A percentile compares a stretch with the other conserved stretches of the same genome.
Evolutionary conservation across 73 alveolate species (phyloP).

Genomic region (Uronychia binucleata): DNA sequence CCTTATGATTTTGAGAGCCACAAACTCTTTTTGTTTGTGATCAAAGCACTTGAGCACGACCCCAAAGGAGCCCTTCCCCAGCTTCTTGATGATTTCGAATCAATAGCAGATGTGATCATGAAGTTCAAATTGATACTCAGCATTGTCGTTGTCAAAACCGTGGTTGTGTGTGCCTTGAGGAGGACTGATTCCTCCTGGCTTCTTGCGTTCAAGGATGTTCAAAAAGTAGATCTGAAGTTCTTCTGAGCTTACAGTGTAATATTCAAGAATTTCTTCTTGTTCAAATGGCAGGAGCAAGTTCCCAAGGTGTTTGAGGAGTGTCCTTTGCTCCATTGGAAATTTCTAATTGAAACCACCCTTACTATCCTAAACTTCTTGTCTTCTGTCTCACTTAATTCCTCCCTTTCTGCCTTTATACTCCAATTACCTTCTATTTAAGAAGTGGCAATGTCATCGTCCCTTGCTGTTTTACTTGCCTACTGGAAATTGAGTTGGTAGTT

Average conservation of each 20-base stretch:
- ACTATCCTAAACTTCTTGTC: too few relatives aligned
- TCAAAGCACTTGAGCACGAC: slow-evolving; percentile 90
- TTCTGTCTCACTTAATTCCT: too few relatives aligned
- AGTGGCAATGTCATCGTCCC: too few relatives aligned
- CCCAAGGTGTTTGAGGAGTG: background rate
- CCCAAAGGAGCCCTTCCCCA: slow-evolving; percentile 96
- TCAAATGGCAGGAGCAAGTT: background rate
- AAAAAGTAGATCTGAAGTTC: background rate
- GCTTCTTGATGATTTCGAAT: slow-evolving; percentile 83
- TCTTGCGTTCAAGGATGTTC: background rate
- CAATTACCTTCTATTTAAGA: too few relatives aligned
- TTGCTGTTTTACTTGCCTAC: too few relatives aligned
- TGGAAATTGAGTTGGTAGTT: too few relatives aligned
- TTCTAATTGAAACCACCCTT: too few relatives aligned
- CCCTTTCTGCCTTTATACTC: too few relatives aligned
- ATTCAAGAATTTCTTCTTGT: background rate
- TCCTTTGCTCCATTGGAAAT: background rate
- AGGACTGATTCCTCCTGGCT: background rate
- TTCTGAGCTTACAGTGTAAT: background rate
- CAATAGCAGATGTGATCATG: slow-evolving; percentile 93
- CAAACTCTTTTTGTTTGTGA: slow-evolving; percentile 81
- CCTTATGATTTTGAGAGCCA: slow-evolving; percentile 91
- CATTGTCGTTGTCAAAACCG: slow-evolving; percentile 84
- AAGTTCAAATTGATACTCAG: slow-evolving; percentile 79
- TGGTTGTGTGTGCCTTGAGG: slow-evolving; percentile 15